Evolutionary conservation across 2,329 filamentous ascomycete species (phyloP), one percentile per base, ranked within the genome.

Genomic region (Didymella pinodella): DNA sequence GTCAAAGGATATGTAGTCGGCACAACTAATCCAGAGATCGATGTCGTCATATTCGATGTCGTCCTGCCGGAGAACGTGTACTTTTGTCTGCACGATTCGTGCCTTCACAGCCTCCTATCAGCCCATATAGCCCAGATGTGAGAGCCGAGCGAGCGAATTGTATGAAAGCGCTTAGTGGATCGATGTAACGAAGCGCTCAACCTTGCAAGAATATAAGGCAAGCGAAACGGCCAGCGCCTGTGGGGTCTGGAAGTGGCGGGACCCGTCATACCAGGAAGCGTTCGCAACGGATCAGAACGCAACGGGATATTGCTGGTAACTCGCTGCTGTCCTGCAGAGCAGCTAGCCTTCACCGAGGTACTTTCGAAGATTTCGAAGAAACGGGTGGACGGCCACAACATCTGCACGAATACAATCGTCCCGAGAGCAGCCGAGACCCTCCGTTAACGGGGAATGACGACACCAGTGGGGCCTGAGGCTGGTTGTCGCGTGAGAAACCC

Each of bases 41-140:
- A 51, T 50, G 41, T 54, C 56, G 50, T 54, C 56, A 59, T 51
- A 11, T 54, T 54, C 18, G 26, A 34, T 29, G 40, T 25, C 6
- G n/a, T 22, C 29, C 18, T 18, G 16, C 31, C 14, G n/a, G 29
- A 34, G 44, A 12, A 40, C 4, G 22, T 40, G 44, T 14, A 10
- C 10, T 11, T 14, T 26, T 20, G 31, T 6, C 18, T 34, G 50
- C 36, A 58, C 45, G 32, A 28, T 29, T 26, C 11, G 20, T 49
- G 31, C 31, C 8, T 34, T 31, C 7, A 47, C 11, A 25, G 26
- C 22, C 36, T 28, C 11, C 11, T 28, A 16, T n/a, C 18, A 18
- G 7, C 11, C 40, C 10, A n/a, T 6, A 44, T 7, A 10, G 12
- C 31, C 16, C 11, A 11, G 31, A 14, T 12, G 12, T 32, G 31